Percentiles rank a stretch among this genome's conserved stretches.
Evolutionary conservation across 2,329 filamentous ascomycete genomes (phyloP).

Genomic region (Pochonia chlamydosporia): DNA sequence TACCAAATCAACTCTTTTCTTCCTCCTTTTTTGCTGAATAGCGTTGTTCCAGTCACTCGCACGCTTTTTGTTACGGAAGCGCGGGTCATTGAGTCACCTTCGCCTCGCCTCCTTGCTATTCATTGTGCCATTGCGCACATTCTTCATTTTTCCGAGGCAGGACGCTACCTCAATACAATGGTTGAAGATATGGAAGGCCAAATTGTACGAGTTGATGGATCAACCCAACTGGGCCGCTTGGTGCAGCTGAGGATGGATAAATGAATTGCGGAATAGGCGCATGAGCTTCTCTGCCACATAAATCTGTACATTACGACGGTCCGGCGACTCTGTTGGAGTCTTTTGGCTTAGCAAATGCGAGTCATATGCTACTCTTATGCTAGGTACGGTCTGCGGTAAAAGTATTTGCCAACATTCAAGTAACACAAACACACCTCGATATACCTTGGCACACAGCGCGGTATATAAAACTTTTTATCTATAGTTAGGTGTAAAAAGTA

Average conservation of each 20-base stretch:
- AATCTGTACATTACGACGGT: not conserved
- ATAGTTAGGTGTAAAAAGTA: too few species aligned
- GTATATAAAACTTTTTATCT: too few species aligned
- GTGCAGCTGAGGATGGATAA: not conserved
- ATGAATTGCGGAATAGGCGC: not conserved
- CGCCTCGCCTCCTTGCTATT: slow-evolving; percentile 24
- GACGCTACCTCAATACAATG: slow-evolving; percentile 25
- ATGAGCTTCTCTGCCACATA: not conserved
- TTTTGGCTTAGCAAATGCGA: too few species aligned
- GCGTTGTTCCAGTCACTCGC: slow-evolving; percentile 21
- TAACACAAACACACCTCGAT: too few species aligned
- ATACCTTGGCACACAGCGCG: too few species aligned
- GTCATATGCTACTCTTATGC: too few species aligned
- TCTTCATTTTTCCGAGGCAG: slow-evolving; percentile 23
- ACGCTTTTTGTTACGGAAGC: slow-evolving; percentile 19
- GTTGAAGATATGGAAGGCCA: slow-evolving; percentile 10
- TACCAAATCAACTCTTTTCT: slow-evolving; percentile 17
- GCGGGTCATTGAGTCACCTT: slow-evolving; percentile 24
- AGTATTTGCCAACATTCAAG: too few species aligned
- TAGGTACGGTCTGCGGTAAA: too few species aligned
- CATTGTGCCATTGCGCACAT: slow-evolving; percentile 27
- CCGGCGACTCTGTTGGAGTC: not conserved
- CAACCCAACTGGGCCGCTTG: not conserved
- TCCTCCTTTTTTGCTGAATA: not conserved
- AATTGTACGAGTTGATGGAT: slow-evolving; percentile 2